phyloP scores from a whole-genome alignment of 2,329 filamentous ascomycete species.

The Trichoderma breve region DNA sequence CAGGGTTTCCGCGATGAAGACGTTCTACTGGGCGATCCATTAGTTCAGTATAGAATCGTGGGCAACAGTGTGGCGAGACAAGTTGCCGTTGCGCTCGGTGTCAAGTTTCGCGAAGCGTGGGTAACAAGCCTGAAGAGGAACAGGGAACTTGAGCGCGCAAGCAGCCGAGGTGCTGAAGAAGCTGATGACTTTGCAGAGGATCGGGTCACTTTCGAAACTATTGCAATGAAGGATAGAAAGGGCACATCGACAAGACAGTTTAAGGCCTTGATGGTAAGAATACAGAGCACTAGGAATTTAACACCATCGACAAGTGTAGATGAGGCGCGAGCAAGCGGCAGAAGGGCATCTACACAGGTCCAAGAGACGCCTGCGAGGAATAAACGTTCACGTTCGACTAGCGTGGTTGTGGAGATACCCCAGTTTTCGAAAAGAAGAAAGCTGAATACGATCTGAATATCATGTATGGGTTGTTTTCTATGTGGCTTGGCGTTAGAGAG shows the following conservation, averaged over 20 bases:
- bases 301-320: not conserved
- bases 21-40: conserved; percentile 58
- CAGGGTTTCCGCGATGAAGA: conserved; percentile 72
- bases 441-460: not conserved
- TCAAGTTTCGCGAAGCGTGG: conserved; percentile 59
- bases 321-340: not conserved
- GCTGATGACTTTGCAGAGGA: no score
- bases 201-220: not conserved
- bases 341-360: not conserved
- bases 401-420: not conserved
- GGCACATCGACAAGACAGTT: not conserved
- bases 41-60: conserved; percentile 62
- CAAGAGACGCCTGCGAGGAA: not conserved
- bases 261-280: no score
- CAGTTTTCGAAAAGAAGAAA: not conserved
- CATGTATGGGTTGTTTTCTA: not conserved
- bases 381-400: not conserved
- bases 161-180: not conserved
- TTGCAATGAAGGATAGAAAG: not conserved
- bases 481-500: not conserved
- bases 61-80: conserved; percentile 75
- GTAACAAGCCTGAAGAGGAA: conserved; percentile 23
- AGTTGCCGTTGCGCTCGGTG: conserved; percentile 64
- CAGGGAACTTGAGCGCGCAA: not conserved
- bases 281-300: not conserved